Conservation (phyloP, 768 basidiomycete genomes). For the Suillus subalutaceus region DNA sequence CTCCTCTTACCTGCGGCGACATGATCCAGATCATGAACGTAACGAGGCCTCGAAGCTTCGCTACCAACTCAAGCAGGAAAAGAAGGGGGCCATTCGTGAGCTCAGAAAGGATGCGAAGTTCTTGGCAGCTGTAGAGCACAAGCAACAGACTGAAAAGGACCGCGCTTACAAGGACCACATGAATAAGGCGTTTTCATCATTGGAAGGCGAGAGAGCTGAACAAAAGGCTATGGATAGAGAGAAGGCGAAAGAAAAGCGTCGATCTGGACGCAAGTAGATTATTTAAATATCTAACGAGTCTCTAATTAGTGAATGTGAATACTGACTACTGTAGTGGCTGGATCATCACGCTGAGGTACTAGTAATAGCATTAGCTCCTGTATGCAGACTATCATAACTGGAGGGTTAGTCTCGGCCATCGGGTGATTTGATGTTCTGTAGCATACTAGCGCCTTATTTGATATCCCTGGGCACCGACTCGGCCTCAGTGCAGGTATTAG, state of each 20-base stretch:
- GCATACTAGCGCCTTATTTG: too few species aligned
- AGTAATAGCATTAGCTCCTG: not conserved
- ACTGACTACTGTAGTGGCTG: not conserved
- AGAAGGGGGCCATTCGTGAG: slow-evolving; percentile 95
- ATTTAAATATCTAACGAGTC: not conserved
- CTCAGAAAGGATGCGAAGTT: slow-evolving; percentile 94
- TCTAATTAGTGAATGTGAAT: not conserved
- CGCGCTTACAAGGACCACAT: slow-evolving; percentile 76
- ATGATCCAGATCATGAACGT: slow-evolving; percentile 92
- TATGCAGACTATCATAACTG: too few species aligned
- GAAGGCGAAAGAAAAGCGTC: slow-evolving; percentile 74
- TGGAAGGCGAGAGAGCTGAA: slow-evolving; percentile 91
- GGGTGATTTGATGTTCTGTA: too few species aligned
- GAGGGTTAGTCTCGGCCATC: too few species aligned
- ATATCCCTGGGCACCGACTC: too few species aligned
- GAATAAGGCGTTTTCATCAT: slow-evolving; percentile 75
- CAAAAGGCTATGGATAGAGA: slow-evolving; percentile 91
- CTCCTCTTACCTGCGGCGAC: slow-evolving; percentile 74
- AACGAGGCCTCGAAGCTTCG: slow-evolving; percentile 87
- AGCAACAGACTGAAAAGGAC: slow-evolving; percentile 87
- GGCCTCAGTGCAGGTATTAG: too few species aligned
- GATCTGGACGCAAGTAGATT: slow-evolving; percentile 71
- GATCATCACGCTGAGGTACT: not conserved
- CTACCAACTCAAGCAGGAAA: slow-evolving; percentile 90
- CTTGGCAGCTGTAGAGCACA: slow-evolving; percentile 85